Percentiles rank a stretch among this genome's conserved stretches.
phyloP scores from a whole-genome alignment of 352 stramenopile genomes.

The Albugo laibachii region DNA sequence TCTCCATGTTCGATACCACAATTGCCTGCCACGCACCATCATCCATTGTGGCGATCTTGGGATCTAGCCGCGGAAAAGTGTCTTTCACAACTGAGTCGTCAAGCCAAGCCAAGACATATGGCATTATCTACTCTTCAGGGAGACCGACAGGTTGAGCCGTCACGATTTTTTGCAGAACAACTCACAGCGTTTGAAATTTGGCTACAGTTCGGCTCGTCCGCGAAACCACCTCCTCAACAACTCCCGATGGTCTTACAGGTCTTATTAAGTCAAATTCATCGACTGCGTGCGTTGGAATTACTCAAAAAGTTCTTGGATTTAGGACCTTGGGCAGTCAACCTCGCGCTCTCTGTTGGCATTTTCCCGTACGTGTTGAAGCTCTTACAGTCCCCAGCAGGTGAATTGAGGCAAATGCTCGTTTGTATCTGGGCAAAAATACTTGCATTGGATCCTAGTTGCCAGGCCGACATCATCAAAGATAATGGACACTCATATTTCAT shows the following conservation, averaged over 20 bases:
- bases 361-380: conserved; percentile 99
- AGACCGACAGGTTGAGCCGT: conserved; percentile 62
- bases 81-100: conserved; percentile 87
- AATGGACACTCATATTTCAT: conserved; percentile 93
- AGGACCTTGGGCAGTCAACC: conserved; percentile 78
- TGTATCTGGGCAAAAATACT: conserved; percentile 91
- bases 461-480: conserved; percentile 93
- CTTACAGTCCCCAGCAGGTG: conserved; percentile 85
- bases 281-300: conserved; percentile 90
- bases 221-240: conserved; percentile 88
- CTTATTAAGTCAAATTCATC: conserved; percentile 91
- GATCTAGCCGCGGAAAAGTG: conserved; percentile 96
- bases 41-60: conserved; percentile 97
- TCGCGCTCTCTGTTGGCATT: conserved; percentile 90
- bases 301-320: conserved; percentile 93
- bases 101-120: conserved; percentile 19
- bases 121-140: conserved; percentile 18
- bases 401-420: conserved; percentile 91
- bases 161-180: conserved; percentile 96
- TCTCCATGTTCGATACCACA: conserved; percentile 84
- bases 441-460: conserved; percentile 88
- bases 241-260: conserved; percentile 97
- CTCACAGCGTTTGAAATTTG: conserved; percentile 98
- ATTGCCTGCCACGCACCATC: conserved; percentile 88
- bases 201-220: conserved; percentile 87